Base-by-base conservation (phyloP, 306 rosid species). In the Casuarina glauca region DNA sequence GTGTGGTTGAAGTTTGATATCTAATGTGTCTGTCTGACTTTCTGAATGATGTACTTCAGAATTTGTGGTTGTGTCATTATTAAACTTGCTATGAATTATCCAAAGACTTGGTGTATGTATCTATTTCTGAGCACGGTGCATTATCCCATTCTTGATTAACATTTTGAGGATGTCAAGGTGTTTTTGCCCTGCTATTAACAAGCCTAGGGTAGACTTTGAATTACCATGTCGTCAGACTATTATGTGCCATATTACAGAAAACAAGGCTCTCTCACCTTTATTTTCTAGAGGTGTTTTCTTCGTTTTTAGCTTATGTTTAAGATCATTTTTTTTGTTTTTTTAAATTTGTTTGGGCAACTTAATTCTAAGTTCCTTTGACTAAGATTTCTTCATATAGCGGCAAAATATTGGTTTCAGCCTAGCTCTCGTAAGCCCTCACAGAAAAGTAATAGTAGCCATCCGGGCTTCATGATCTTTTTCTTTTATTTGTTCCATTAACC, bases 1-100 rank as follows among this genome's bases (percentile, higher is more conserved):
- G 54, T 78, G 69, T 85, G 64, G 41, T 35, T 61, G 69, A 17
- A 46, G 44, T 74, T 20, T 19, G 55, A 17, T 41, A 52, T 62
- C 48, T 12, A 32, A 58, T 62, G 74, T 80, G 16, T 75, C 76
- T 72, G 17, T 82, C 81, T 57, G 71, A 69, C 80, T 75, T 72
- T 74, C 79, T 79, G 57, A 77, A 45, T 73, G 71, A 69, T 82
- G 86, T 87, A 81, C 44, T 49, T 70, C 75, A 78, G 17, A 85
- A 76, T 48, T 73, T 48, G 76, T 66, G 26, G 15, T 10, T 77
- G 69, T 78, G 74, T 55, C 82, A 72, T 75, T 53, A 17, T 66
- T 16, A 39, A 17, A 58, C 35, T 17, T 17, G 8, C 69, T 15
- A 36, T 13, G 45, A 12, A 36, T 63, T 38, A 66, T 9, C 42